phyloP scores from a whole-genome alignment of 139 green algal species.

The Edaphochlamys debaryana region DNA sequence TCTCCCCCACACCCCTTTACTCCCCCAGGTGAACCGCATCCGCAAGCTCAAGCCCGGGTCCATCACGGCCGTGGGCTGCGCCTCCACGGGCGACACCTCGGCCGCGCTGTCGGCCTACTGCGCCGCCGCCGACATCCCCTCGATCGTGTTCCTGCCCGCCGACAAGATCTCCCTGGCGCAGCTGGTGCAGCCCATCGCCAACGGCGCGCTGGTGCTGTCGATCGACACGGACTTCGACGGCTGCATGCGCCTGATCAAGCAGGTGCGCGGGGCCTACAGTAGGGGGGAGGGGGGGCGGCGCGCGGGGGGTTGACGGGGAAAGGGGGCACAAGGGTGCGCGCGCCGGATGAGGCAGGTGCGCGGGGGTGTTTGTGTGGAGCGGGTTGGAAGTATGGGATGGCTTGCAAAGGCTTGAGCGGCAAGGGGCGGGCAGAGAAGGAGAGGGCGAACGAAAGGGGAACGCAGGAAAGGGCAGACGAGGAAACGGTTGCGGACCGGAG shows the following conservation, averaged over 20 bases:
- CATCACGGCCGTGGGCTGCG: conserved; percentile 96
- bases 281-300: too few relatives aligned
- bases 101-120: conserved; percentile 98
- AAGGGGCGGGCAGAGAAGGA: too few relatives aligned
- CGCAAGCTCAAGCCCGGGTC: conserved; percentile 86
- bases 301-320: too few relatives aligned
- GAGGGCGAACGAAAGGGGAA: too few relatives aligned
- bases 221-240: conserved; percentile 99
- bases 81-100: conserved; percentile 98
- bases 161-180: conserved; percentile 99
- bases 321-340: too few relatives aligned
- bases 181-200: conserved; percentile 99
- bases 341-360: too few relatives aligned
- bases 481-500: too few relatives aligned
- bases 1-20: neutral
- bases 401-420: too few relatives aligned
- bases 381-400: too few relatives aligned
- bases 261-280: conserved; percentile 53
- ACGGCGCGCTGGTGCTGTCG: conserved; percentile 96
- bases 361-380: too few relatives aligned
- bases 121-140: conserved; percentile 95
- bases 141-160: conserved; percentile 98
- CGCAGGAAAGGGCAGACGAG: too few relatives aligned
- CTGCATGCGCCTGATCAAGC: conserved; percentile 98
- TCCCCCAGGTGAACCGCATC: conserved; percentile 73